A percentile compares a stretch with the other conserved stretches of the same genome.
These are phyloP conservation scores for Kluyveromyces wickerhamii DNA, from an alignment of 805 yeast genomes.

Conservation along the genomic window DNA sequence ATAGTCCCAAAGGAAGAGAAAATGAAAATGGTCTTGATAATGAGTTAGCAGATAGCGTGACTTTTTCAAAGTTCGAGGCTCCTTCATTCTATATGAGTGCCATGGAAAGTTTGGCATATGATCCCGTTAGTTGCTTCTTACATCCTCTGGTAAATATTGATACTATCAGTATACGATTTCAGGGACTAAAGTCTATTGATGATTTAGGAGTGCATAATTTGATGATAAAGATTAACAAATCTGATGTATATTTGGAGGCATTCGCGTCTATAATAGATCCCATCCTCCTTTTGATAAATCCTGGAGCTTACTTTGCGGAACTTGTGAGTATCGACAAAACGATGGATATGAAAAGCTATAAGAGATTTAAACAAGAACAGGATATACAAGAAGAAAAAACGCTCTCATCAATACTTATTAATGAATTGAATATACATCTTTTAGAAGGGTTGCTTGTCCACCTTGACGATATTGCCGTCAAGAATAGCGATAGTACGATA, in stretches of 20 bases:
- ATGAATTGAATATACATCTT: slow-evolving; percentile 3
- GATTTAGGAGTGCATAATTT: slow-evolving; percentile 28
- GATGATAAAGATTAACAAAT: slow-evolving; percentile 31
- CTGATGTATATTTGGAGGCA: slow-evolving; percentile 26
- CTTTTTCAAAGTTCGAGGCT: slow-evolving; percentile 62
- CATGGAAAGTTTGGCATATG: slow-evolving; percentile 40
- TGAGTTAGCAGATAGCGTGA: slow-evolving; percentile 43
- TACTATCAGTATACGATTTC: slow-evolving; percentile 36
- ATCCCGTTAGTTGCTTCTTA: slow-evolving; percentile 2
- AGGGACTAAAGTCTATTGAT: slow-evolving; percentile 35
- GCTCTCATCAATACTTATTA: slow-evolving; percentile 10
- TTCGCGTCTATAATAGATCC: slow-evolving; percentile 1
- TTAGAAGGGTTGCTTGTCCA: slow-evolving; percentile 4
- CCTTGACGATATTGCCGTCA: slow-evolving; percentile 5
- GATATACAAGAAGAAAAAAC: slow-evolving; percentile 10
- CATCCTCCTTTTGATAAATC: neutral
- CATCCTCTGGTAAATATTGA: slow-evolving; percentile 28
- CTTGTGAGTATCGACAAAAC: neutral
- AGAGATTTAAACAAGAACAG: slow-evolving; percentile 21
- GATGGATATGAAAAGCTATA: slow-evolving; percentile 11
- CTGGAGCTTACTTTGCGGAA: neutral
- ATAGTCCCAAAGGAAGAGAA: slow-evolving; percentile 13
- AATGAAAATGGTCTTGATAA: slow-evolving; percentile 11
- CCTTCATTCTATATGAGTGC: slow-evolving; percentile 80
- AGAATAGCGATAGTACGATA: slow-evolving; percentile 1